phyloP scores from a whole-genome alignment of 179 eudicot species.

The Spinacia oleracea region DNA sequence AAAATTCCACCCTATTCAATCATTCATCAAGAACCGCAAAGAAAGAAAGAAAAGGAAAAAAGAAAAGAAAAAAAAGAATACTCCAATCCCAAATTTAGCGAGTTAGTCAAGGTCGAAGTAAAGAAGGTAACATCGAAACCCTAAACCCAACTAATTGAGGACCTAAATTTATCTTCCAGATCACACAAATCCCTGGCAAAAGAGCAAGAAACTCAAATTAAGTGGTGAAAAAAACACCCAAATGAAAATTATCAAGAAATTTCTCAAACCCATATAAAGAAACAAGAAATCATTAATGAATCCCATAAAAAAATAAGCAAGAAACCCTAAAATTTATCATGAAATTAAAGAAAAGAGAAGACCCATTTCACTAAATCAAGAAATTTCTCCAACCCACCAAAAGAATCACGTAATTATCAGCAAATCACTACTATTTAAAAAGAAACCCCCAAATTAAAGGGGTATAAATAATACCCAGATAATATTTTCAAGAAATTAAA shows the following conservation, averaged over 20 bases:
- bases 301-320: not conserved
- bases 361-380: constrained; percentile 6
- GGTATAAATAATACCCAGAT: not conserved
- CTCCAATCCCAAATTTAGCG: not conserved
- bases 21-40: not conserved
- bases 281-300: not conserved
- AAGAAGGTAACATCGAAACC: constrained; percentile 17
- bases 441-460: constrained; percentile 4
- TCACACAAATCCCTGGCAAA: not conserved
- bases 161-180: not conserved
- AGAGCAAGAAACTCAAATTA: not conserved
- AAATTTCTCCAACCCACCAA: not conserved
- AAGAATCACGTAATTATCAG: not conserved
- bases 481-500: not conserved
- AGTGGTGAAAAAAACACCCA: not conserved
- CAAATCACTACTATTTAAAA: not conserved
- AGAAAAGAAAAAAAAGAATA: no score
- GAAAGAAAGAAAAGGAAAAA: no score
- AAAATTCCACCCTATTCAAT: not conserved
- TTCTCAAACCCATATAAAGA: not conserved
- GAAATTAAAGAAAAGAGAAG: not conserved
- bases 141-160: constrained; percentile 10
- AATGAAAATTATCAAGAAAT: not conserved
- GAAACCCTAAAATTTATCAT: not conserved
- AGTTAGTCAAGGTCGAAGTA: not conserved